Evolutionary conservation across 2,329 filamentous ascomycete species (phyloP), one percentile per base, ranked within the genome.

Genomic region (Elsinoe perseae): DNA sequence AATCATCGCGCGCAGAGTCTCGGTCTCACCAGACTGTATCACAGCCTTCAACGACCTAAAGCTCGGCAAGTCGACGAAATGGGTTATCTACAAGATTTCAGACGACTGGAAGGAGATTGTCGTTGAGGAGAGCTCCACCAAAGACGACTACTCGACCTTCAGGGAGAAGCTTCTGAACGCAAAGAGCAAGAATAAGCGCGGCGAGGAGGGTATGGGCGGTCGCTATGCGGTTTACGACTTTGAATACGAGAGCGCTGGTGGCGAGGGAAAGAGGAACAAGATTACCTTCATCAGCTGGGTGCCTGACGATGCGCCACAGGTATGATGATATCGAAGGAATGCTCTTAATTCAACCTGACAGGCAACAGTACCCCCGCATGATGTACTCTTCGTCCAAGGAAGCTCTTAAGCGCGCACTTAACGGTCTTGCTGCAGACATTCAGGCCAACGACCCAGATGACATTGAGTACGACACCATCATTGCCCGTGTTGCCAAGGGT

Each of bases 311-410:
- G 86, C 88, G 62, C 76, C 80, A 63, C 79, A 90, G 50, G 56
- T 48, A 8, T 34, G 46, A 43, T 36, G 10, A 3, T 14, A 9
- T 6, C 3, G 36, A 9, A 18, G 10, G 14, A 16, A 14, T 9
- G 25, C 6, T 21, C 1, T 54, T 10, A n/a, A 38, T 3, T 18
- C 3, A 2, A 36, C 48, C 60, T 42, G 34, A 46, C 62, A 21
- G 2, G 16, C n/a, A 30, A 44, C n/a, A 32, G 57, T 64, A 90
- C 87, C 80, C 85, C 74, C 90, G 90, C 80, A 93, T 93, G 88
- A 80, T 90, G 73, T 93, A 92, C 79, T 86, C 87, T 66, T 87
- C 88, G 54, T 93, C 88, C 73, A 93, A 92, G 78, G 86, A 91
- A 67, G 85, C 86, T 59, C 80, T 93, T 64, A 92, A 90, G 81